Base-by-base conservation (phyloP, 2,329 filamentous ascomycete species). In the Cladophialophora carrionii region DNA sequence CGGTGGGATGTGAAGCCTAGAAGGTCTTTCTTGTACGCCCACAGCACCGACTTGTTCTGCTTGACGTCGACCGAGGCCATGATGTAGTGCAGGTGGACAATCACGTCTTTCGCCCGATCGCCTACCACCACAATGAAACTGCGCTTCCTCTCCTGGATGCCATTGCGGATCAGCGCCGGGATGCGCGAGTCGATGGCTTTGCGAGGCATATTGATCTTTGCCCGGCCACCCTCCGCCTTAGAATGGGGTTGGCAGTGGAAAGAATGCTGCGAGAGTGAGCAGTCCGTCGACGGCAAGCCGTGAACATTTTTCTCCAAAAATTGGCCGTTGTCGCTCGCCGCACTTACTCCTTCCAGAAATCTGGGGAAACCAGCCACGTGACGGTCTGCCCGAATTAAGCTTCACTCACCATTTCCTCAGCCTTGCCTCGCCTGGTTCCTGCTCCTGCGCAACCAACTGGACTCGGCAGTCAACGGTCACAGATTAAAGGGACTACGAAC, bases 21-120 rank as follows among this genome's bases (percentile, higher is more conserved):
- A 10, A 99, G 85, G 78, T 99, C 95, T 78, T 96, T 96, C 84
- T 98, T 98, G 83, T 99, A 99, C 22, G 95, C 94, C 95, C 95
- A 99, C 10, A 99, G 82, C 2, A 99, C 92, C 12, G 91, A 95
- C 78, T 98, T 98, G 81, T 95, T 96, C 78, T 96, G 88, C 80
- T 96, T 96, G 70, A 97, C 87, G 76, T 96, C 91, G 75, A 90
- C 88, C 72, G 87, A 90, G 57, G 93, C 90, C 83, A 97, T 90
- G 74, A 99, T 96, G 75, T 95, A 92, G 80, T 98, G 93, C 65
- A 93, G 84, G 76, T 97, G 88, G 71, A 98, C 93, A 76, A 99
- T 98, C 72, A 94, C 92, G 83, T 99, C 95, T 78, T 99, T 99
- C 71, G 92, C 88, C 64, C 88, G 87, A 78, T 99, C 92, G 74